Evolutionary conservation across 805 yeast species (phyloP), one percentile per base, ranked within the genome.

Genomic region (Nakazawaea laoshanensis): DNA sequence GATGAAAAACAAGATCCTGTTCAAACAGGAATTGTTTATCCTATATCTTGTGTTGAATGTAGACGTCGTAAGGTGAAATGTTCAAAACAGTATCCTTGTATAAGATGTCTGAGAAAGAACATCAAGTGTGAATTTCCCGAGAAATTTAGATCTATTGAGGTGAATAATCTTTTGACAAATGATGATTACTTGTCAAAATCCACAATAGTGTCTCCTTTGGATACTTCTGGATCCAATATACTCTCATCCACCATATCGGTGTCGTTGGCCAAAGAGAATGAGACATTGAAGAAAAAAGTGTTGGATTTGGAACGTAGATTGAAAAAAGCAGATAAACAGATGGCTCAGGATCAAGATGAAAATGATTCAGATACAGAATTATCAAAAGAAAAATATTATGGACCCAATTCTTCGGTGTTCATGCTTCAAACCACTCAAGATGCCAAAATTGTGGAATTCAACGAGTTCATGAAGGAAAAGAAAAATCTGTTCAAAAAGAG

Each of bases 391-490:
- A 65, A 65, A 36, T 70, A 63, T 41, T 70, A 66, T 43, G 74
- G 74, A 0, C 74, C 76, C 2, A 67, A 61, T 38, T 65, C 70
- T n/a, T 57, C 67, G 5, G 49, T 53, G 25, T 67, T 53, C 42
- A 68, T 69, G 74, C 59, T 67, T 24, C 61, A 62, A 22, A 46
- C 58, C 2, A 51, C 60, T 29, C 48, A 47, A 32, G 39, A 44
- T 26, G 49, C 51, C 12, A 29, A 37, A 15, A 33, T 32, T 12
- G 41, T 44, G 7, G 38, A 33, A 12, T 32, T 34, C 15, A 38
- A 37, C 15, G 53, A 55, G 12, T 46, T 50, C 17, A 45, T 53
- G 26, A 48, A 46, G 30, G 53, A 48, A 19, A 51, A 45, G 36
- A 42, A 48, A n/a, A 52, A 45, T 27, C 44, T 47, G 31, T 49